Conservation (phyloP, 164 flowering plant species). For the Vitis rupestris region DNA sequence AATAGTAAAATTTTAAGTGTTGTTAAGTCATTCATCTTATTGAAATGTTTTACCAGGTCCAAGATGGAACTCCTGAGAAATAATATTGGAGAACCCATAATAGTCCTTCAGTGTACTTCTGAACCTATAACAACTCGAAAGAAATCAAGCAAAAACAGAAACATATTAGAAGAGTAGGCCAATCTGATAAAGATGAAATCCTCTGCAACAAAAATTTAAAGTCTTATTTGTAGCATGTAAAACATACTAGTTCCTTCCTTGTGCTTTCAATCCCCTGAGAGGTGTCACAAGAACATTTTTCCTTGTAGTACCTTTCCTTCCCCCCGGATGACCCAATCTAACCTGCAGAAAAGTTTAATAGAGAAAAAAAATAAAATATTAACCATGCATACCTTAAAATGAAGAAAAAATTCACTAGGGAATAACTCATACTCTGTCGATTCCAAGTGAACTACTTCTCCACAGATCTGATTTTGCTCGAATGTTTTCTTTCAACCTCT, state of each 20-base stretch:
- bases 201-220: too few relatives aligned
- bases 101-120: conserved; percentile 51
- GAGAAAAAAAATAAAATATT: too few relatives aligned
- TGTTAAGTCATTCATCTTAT: too few relatives aligned
- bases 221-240: too few relatives aligned
- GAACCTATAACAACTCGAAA: conserved; percentile 24
- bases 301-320: conserved; percentile 42
- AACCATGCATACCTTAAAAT: too few relatives aligned
- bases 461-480: conserved; percentile 26
- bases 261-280: conserved; percentile 26
- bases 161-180: neutral
- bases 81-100: conserved; percentile 55
- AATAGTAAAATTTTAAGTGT: too few relatives aligned
- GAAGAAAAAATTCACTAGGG: neutral
- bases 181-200: too few relatives aligned
- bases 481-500: conserved; percentile 22
- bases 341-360: conserved; percentile 22
- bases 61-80: conserved; percentile 48
- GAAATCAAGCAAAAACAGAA: neutral
- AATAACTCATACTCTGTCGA: conserved; percentile 27
- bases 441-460: conserved; percentile 16
- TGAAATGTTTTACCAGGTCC: conserved; percentile 46
- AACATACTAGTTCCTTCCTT: conserved; percentile 31
- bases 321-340: conserved; percentile 32
- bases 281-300: conserved; percentile 34